phyloP scores from a whole-genome alignment of 805 yeast genomes.

The Crinitomyces ghanaensis region DNA sequence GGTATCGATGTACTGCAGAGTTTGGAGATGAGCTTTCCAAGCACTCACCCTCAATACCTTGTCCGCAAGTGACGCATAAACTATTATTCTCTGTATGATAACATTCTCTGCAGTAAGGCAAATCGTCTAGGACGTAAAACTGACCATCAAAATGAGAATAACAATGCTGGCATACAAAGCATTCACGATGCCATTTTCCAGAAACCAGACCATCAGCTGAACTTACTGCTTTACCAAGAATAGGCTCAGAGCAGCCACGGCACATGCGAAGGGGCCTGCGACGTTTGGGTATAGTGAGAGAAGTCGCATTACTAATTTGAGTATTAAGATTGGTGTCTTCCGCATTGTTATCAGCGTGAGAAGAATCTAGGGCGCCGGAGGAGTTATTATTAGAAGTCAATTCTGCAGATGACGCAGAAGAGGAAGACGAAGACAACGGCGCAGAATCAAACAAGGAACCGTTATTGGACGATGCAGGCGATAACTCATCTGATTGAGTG shows the following conservation, averaged over 20 bases:
- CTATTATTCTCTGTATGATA: conserved; percentile 67
- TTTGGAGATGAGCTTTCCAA: conserved; percentile 41
- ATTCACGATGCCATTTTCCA: conserved; percentile 89
- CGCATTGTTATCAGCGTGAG: neutral
- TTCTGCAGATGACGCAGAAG: conserved; percentile 4
- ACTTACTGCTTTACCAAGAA: conserved; percentile 56
- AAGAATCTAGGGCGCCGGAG: conserved; percentile 1
- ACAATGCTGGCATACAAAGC: conserved; percentile 71
- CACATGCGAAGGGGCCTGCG: conserved; percentile 32
- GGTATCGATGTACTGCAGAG: conserved; percentile 62
- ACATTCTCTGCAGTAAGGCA: conserved; percentile 73
- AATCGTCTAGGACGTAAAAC: conserved; percentile 60
- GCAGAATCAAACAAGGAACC: conserved; percentile 3
- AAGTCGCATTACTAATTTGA: too few species aligned
- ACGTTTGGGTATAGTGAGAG: neutral
- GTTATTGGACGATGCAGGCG: conserved; percentile 1
- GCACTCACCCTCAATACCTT: conserved; percentile 85
- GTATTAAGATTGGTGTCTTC: neutral
- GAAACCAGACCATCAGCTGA: conserved; percentile 54
- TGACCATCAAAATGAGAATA: conserved; percentile 31
- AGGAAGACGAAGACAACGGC: conserved; percentile 3
- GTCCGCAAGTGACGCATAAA: conserved; percentile 55
- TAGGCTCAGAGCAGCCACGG: conserved; percentile 52
- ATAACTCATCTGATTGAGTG: too few species aligned
- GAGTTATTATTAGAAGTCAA: conserved; percentile 2